Base-by-base conservation (phyloP, 1,139 yeast species). In the Sugiyamaella paludigena region DNA sequence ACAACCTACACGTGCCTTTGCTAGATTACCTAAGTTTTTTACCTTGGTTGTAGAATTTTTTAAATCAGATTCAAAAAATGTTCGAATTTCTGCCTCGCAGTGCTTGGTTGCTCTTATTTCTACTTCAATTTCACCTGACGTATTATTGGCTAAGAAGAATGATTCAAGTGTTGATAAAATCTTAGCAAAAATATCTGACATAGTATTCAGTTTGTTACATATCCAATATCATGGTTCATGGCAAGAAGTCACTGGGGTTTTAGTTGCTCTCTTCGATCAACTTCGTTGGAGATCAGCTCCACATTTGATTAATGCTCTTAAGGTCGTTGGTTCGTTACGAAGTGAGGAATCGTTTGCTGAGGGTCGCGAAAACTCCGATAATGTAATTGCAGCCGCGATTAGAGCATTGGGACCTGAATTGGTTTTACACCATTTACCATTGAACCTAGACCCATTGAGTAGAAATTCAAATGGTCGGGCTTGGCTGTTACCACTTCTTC, bases 401-500 rank as follows among this genome's bases (percentile, higher is more conserved):
- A 68, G 87, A 2, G 80, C 84, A 7, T 68, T 91, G 67, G 98
- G 98, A 1, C 97, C 98, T 4, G 94, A 85, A 60, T 80, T 76
- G 7, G 92, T 92, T 2, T 72, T 92, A 52, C 70, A 79, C 45
- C 73, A 79, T 7, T 75, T 92, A 39, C 98, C 98, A 8, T 75
- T 92, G 63, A 88, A 91, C 63, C 75, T 92, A 60, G 73, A 75
- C 40, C 73, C 81, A 4, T 66, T 73, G 15, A 69, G 69, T 36
- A 49, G 61, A 30, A 62, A 60, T 16, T 69, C 73, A 41, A 33
- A 33, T 9, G 96, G 96, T 43, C 80, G 98, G 67, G 97, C 97
- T 43, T 92, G 98, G 98, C 65, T 92, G 59, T 76, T 92, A 55
- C 98, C 98, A n/a, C 67, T 94, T 33, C 77, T 92, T 54, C 84